A percentile compares a stretch with the other conserved stretches of the same genome.
These are phyloP conservation scores for Puccinia triticina DNA, from an alignment of 1,284 basidiomycete genomes.

Conservation along the genomic window DNA sequence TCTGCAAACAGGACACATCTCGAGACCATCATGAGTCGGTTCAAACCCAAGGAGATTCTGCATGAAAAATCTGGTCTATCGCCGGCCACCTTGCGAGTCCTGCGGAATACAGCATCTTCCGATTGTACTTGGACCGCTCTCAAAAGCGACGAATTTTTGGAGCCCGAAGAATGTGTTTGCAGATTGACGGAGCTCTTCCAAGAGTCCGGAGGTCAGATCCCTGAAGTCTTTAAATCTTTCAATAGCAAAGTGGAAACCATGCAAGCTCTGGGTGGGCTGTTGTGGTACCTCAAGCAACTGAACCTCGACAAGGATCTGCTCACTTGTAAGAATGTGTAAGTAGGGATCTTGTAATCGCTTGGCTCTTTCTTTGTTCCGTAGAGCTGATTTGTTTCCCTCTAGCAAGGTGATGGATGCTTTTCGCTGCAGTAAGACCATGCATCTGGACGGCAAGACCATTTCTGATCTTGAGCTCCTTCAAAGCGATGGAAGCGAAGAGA, in stretches of 20 bases:
- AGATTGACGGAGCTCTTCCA: slow-evolving; percentile 71
- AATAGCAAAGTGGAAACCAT: slow-evolving; percentile 70
- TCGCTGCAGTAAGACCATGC: slow-evolving; percentile 76
- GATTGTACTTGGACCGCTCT: slow-evolving; percentile 82
- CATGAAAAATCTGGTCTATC: slow-evolving; percentile 75
- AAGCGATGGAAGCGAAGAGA: slow-evolving; percentile 85
- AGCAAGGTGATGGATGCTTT: slow-evolving; percentile 89
- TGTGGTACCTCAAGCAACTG: slow-evolving; percentile 85
- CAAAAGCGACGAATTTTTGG: slow-evolving; percentile 75
- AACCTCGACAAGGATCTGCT: slow-evolving; percentile 92
- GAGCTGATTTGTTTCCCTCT: background rate
- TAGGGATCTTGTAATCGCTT: background rate
- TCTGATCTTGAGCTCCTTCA: slow-evolving; percentile 90
- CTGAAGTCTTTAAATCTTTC: slow-evolving; percentile 75
- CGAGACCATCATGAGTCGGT: slow-evolving; percentile 89
- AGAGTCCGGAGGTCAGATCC: slow-evolving; percentile 64
- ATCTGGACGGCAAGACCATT: slow-evolving; percentile 88
- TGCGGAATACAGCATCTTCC: slow-evolving; percentile 55
- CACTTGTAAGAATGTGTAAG: slow-evolving; percentile 44
- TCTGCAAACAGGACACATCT: slow-evolving; percentile 88
- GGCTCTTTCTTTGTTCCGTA: slow-evolving; percentile 70
- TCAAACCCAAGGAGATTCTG: slow-evolving; percentile 88
- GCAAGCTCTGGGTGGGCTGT: slow-evolving; percentile 82
- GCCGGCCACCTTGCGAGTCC: slow-evolving; percentile 55
- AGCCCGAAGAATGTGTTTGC: slow-evolving; percentile 71